Conservation (phyloP, 1,139 yeast genomes). For the Wickerhamomyces sp. region DNA sequence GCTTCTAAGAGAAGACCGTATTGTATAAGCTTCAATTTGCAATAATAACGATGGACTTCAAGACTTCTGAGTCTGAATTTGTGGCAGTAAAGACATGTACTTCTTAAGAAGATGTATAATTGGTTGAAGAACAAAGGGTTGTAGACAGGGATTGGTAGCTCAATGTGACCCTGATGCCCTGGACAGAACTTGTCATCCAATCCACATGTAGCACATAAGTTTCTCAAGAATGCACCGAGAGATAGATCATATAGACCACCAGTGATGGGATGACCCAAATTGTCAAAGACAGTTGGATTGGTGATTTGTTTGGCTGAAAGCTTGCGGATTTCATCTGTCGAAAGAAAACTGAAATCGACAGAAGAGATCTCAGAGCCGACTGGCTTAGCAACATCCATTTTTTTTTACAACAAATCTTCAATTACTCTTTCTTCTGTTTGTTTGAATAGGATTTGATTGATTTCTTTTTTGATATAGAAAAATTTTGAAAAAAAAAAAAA, state of each 20-base stretch:
- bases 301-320: conserved; percentile 93
- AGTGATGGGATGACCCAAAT: conserved; percentile 89
- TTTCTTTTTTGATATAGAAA: not conserved
- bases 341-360: conserved; percentile 86
- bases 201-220: conserved; percentile 91
- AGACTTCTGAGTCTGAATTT: conserved; percentile 63
- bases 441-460: conserved; percentile 1
- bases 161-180: conserved; percentile 98
- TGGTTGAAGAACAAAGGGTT: conserved; percentile 93
- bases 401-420: conserved; percentile 1
- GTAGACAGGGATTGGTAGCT: conserved; percentile 91
- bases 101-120: conserved; percentile 76
- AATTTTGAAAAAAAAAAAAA: conserved; percentile 4
- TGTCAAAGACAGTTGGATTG: conserved; percentile 92
- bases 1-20: conserved; percentile 84
- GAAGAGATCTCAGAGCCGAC: conserved; percentile 91
- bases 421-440: no score
- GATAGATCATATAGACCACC: conserved; percentile 94
- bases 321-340: conserved; percentile 76
- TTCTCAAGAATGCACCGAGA: conserved; percentile 86
- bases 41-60: conserved; percentile 72
- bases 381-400: conserved; percentile 95
- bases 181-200: conserved; percentile 93
- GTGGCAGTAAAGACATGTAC: conserved; percentile 89
- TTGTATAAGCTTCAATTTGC: conserved; percentile 79